phyloP scores from a whole-genome alignment of 805 yeast genomes.

The Cyberlindnera veronae region DNA sequence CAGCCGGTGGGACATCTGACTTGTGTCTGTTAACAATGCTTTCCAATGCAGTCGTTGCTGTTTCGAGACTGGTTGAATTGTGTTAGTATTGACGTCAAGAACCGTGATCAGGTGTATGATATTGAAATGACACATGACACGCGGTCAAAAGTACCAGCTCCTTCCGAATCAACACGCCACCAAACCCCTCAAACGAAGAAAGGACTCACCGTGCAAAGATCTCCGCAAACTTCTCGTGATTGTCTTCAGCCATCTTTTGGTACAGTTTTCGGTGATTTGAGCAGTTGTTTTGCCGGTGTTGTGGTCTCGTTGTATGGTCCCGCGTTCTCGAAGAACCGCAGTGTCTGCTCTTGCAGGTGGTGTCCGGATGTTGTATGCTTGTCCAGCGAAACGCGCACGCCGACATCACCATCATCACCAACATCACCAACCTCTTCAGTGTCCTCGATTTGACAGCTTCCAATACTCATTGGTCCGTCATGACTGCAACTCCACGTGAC shows the following conservation, averaged over 20 bases:
- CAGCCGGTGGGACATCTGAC: not conserved
- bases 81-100: not conserved
- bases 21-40: conserved; percentile 23
- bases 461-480: too few relatives aligned
- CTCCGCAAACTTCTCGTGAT: conserved; percentile 18
- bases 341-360: not conserved
- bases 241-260: conserved; percentile 12
- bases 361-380: not conserved
- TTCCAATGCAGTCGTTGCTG: conserved; percentile 28
- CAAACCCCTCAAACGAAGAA: too few relatives aligned
- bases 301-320: not conserved
- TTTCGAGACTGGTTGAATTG: conserved; percentile 21
- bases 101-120: not conserved
- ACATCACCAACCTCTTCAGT: too few relatives aligned
- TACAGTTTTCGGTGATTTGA: conserved; percentile 2
- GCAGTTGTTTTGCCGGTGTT: not conserved
- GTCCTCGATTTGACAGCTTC: too few relatives aligned
- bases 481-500: conserved; percentile 20
- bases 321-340: not conserved
- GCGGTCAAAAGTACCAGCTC: not conserved
- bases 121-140: not conserved
- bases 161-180: not conserved
- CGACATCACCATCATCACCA: too few relatives aligned
- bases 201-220: conserved; percentile 21
- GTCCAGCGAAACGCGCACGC: too few relatives aligned